A percentile compares a stretch with the other conserved stretches of the same genome.
phyloP scores from a whole-genome alignment of 1,284 basidiomycete species.

The Cryptococcus sp. region DNA sequence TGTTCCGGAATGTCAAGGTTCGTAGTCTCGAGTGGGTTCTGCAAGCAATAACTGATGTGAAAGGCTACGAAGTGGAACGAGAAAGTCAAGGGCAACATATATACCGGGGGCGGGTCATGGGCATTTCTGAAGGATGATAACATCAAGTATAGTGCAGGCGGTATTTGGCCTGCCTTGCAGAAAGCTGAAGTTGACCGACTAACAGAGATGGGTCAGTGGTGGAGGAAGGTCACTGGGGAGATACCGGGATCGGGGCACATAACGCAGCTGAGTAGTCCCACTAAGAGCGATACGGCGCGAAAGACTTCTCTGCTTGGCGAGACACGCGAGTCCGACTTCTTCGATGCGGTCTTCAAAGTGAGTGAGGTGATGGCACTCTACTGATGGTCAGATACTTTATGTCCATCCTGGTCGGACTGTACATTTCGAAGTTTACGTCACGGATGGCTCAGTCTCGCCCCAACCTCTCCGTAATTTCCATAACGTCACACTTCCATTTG shows the following conservation, averaged over 20 bases:
- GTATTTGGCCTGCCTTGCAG: not conserved
- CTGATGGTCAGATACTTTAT: conserved; percentile 17
- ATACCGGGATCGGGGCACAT: not conserved
- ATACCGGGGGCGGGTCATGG: not conserved
- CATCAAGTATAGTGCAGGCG: not conserved
- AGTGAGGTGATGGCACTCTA: not conserved
- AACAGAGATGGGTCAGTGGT: conserved; percentile 6
- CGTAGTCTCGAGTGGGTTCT: no score
- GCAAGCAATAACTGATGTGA: not conserved
- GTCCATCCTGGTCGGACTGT: conserved; percentile 6
- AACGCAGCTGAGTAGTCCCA: not conserved
- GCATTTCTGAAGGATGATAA: not conserved
- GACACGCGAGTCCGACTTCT: conserved; percentile 5
- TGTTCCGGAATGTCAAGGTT: not conserved
- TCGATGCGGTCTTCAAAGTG: conserved; percentile 27
- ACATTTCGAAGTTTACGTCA: conserved; percentile 29
- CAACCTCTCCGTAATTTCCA: conserved; percentile 25
- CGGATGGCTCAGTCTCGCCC: conserved; percentile 31
- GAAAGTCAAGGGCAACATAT: not conserved
- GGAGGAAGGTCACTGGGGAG: not conserved
- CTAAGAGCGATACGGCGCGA: not conserved
- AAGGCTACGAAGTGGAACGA: not conserved
- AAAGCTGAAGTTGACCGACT: conserved; percentile 8
- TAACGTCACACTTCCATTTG: conserved; percentile 2
- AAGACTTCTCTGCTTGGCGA: not conserved